A percentile compares a stretch with the other conserved stretches of the same genome.
Conservation (phyloP, 2,329 filamentous ascomycete genomes). For the Chrysoporthe deuterocubensis region DNA sequence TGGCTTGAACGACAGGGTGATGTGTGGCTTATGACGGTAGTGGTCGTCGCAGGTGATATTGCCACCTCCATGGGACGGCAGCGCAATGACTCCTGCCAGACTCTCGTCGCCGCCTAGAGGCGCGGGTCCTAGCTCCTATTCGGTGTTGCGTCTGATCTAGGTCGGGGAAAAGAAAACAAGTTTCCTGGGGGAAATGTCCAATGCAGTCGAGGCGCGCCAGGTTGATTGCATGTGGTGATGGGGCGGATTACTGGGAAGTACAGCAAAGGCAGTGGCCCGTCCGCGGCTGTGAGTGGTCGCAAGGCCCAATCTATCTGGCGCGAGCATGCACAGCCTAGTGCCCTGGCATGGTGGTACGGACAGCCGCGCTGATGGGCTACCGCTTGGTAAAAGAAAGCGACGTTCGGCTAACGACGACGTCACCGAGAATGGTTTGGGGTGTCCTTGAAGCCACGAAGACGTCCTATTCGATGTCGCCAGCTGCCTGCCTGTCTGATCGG, state of each 20-base stretch:
- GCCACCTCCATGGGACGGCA: not conserved
- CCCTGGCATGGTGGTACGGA: not conserved
- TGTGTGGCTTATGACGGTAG: not conserved
- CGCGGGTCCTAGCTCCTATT: constrained; percentile 11
- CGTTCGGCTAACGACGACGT: not conserved
- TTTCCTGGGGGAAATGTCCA: not conserved
- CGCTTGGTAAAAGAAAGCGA: not conserved
- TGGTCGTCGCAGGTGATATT: not conserved
- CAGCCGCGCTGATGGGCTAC: not conserved
- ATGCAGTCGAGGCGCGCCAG: not conserved
- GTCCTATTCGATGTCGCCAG: not conserved
- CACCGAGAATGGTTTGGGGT: not conserved
- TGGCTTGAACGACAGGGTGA: not conserved
- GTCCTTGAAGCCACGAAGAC: not conserved
- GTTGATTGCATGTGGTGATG: constrained; percentile 2
- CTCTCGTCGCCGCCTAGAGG: not conserved
- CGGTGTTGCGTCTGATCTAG: constrained; percentile 17
- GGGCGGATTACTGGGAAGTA: not conserved
- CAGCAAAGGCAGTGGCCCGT: constrained; percentile 7
- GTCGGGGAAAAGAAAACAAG: not conserved
- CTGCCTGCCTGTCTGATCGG: not conserved
- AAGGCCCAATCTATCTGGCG: constrained; percentile 18
- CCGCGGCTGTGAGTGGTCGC: constrained; percentile 16
- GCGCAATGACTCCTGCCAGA: not conserved
- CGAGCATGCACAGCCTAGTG: not conserved